Conservation (phyloP, 2,329 filamentous ascomycete genomes). For the Gaeumannomyces tritici region DNA sequence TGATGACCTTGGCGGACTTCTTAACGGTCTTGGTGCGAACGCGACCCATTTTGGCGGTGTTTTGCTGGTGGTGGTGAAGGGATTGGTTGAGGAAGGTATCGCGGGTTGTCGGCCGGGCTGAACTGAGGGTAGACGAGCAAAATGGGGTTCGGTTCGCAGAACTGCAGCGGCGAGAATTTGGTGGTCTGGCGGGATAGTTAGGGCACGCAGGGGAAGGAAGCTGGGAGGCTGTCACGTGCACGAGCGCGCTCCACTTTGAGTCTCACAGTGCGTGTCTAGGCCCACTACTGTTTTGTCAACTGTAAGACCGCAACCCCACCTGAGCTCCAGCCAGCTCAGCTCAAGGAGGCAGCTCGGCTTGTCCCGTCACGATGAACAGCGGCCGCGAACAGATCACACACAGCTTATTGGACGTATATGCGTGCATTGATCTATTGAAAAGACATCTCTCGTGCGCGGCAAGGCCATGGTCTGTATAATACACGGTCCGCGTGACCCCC, state of each 20-base stretch:
- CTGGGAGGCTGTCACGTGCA: not conserved
- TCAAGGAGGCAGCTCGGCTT: too few relatives aligned
- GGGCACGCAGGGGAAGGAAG: slow-evolving; percentile 7
- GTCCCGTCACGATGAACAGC: not conserved
- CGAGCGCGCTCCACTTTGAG: not conserved
- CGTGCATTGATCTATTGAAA: not conserved
- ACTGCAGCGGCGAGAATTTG: not conserved
- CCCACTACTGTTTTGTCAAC: too few relatives aligned
- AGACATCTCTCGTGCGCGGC: not conserved
- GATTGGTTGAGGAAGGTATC: not conserved
- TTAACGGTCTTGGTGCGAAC: slow-evolving; percentile 63
- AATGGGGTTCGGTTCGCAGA: slow-evolving; percentile 2
- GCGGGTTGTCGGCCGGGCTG: not conserved
- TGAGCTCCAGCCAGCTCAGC: too few relatives aligned
- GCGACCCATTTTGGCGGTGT: slow-evolving; percentile 57
- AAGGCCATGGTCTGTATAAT: not conserved
- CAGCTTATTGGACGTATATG: not conserved
- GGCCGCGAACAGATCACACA: not conserved
- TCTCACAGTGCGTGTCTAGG: too few relatives aligned
- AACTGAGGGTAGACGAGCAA: not conserved
- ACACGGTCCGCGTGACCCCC: not conserved
- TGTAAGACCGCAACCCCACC: too few relatives aligned
- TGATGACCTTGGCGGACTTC: slow-evolving; percentile 96
- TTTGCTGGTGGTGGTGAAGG: slow-evolving; percentile 19
- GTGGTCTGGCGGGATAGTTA: not conserved